Base-by-base conservation (phyloP, 83 land plant species). In the Picea engelmannii region DNA sequence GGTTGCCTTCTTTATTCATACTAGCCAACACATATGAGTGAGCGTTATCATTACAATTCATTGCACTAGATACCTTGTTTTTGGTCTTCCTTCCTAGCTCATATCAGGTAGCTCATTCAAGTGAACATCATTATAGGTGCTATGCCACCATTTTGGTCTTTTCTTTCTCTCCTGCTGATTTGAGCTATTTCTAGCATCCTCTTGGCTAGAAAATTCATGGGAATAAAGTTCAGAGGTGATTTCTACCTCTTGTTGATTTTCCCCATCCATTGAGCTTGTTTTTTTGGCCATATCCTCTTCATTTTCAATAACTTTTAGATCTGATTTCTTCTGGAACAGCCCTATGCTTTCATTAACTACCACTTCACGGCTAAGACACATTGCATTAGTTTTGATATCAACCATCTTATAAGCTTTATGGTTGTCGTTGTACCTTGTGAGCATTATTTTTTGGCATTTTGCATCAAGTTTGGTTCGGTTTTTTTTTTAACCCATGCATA, bases 81-180 rank as follows among this genome's bases (percentile, higher is more conserved):
- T 69, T 35, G 44, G 73, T 38, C 44, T 69, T 35, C 42, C 44
- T 35, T 69, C 17, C 16, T 9, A 6, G 8, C 44, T 35, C 44
- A 35, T 64, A n/a, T 64, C n/a, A n/a, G 4, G 67, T 9, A 64
- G 23, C 24, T 64, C 23, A 18, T 64, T 21, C 23, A 64, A 64
- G 7, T 64, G 67, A n/a, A n/a, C 67, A 64, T 64, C 67, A n/a
- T n/a, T n/a, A n/a, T 64, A 64, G 67, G 67, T 64, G 23, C 23
- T 69, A 4, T 38, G 35, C 12, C 44, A 0, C 44, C 74, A n/a
- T n/a, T n/a, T n/a, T n/a, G n/a, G n/a, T n/a, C n/a, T n/a, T n/a
- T n/a, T n/a, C n/a, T n/a, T n/a, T n/a, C n/a, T n/a, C n/a, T n/a
- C n/a, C n/a, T n/a, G n/a, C n/a, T n/a, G n/a, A n/a, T n/a, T n/a